Conservation (phyloP, 352 stramenopile species). For the Peronospora farinosa region DNA sequence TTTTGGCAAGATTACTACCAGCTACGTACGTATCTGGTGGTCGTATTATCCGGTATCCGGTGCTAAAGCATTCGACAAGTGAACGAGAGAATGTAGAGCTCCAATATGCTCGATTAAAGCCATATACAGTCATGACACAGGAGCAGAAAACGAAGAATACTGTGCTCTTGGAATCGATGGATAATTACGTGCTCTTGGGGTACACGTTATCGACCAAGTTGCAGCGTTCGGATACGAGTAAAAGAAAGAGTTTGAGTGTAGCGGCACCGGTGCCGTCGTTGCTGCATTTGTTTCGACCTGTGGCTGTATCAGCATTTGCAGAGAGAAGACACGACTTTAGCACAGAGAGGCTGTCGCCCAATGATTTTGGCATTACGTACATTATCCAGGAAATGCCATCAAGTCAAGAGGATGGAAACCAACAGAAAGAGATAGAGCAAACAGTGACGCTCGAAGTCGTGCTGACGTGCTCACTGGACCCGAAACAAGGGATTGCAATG, state of each 20-base stretch:
- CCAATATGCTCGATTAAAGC: constrained; percentile 44
- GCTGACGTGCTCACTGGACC: constrained; percentile 40
- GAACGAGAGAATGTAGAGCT: constrained; percentile 57
- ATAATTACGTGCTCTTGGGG: constrained; percentile 51
- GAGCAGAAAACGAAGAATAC: constrained; percentile 6
- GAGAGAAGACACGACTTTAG: constrained; percentile 37
- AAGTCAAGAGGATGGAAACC: neutral
- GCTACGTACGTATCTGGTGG: constrained; percentile 40
- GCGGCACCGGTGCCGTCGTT: constrained; percentile 47
- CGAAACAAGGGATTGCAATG: constrained; percentile 11
- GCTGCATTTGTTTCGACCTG: constrained; percentile 54
- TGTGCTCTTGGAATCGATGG: constrained; percentile 18
- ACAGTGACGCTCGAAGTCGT: constrained; percentile 59
- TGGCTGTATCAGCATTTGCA: constrained; percentile 32
- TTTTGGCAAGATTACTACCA: constrained; percentile 40
- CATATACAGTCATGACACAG: constrained; percentile 20
- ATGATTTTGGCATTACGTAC: constrained; percentile 63
- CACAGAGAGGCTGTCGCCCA: constrained; percentile 27
- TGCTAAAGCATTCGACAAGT: constrained; percentile 49
- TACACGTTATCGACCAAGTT: constrained; percentile 60
- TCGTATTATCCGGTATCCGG: constrained; percentile 36
- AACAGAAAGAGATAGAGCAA: constrained; percentile 9
- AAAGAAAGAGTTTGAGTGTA: constrained; percentile 9
- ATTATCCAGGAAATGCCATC: constrained; percentile 48
- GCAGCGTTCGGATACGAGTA: constrained; percentile 49